phyloP scores from a whole-genome alignment of 139 green algal genomes.

The Pleodorina starrii region DNA sequence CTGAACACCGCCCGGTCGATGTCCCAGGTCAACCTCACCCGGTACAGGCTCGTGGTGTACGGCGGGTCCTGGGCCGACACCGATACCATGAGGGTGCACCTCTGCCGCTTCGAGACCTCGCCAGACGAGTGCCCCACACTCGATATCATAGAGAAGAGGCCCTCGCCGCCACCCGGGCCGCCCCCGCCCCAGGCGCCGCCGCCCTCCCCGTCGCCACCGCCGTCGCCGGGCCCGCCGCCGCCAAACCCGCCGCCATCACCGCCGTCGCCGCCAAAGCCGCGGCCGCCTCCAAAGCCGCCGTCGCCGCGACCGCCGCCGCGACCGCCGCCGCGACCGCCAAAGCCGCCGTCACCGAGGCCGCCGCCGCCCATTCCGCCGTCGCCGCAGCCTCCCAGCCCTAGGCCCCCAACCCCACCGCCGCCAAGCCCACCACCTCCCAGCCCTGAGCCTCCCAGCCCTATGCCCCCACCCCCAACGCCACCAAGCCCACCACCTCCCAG shows the following conservation, averaged over 20 bases:
- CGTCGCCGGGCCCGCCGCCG: background rate
- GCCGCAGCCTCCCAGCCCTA: background rate
- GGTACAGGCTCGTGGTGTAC: conserved; percentile 11
- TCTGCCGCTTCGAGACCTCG: conserved; percentile 2
- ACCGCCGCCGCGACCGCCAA: background rate
- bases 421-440: background rate
- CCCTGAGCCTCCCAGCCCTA: background rate
- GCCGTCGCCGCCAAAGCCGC: background rate
- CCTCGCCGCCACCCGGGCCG: background rate
- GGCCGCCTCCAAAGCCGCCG: background rate
- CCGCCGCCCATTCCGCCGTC: background rate
- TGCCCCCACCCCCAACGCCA: background rate
- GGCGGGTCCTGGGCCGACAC: background rate
- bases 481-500: background rate
- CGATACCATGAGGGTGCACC: conserved; percentile 7
- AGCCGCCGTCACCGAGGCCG: background rate
- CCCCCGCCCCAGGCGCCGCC: background rate
- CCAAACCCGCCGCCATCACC: background rate
- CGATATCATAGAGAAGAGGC: background rate
- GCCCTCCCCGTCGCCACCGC: background rate
- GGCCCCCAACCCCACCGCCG: background rate
- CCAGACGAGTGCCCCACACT: background rate
- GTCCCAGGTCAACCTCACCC: background rate
- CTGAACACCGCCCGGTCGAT: background rate
- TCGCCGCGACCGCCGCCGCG: background rate